Evolutionary conservation across 208 protist genomes (phyloP).

Genomic region (Wallacemonas collosoma): DNA sequence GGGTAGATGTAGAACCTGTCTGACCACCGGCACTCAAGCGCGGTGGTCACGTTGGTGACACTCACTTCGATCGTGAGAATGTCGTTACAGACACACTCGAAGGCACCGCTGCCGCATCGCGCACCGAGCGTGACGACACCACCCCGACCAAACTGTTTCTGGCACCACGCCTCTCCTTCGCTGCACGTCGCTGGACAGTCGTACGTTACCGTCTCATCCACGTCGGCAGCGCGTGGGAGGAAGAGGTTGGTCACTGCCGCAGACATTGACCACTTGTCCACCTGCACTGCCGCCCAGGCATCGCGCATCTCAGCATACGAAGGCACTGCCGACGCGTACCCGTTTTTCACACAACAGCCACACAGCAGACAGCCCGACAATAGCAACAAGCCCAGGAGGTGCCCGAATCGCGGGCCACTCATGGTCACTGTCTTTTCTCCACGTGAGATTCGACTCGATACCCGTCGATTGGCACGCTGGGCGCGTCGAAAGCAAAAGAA

Average conservation of each 20-base stretch:
- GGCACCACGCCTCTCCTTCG: constrained; percentile 37
- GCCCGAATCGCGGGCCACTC: too few species aligned
- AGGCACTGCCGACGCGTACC: neutral
- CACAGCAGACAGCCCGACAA: neutral
- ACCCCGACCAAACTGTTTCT: constrained; percentile 28
- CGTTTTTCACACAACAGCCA: neutral
- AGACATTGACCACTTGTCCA: constrained; percentile 9
- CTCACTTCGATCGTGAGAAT: constrained; percentile 18
- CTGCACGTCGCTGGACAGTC: constrained; percentile 15
- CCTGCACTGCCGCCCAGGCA: neutral
- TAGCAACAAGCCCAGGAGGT: neutral
- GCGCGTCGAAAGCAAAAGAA: neutral
- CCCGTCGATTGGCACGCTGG: too few species aligned
- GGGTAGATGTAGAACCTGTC: constrained; percentile 42
- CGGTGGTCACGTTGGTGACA: constrained; percentile 6
- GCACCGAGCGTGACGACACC: constrained; percentile 33
- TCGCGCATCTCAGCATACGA: neutral
- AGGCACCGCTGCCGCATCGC: constrained; percentile 18
- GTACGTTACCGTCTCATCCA: neutral
- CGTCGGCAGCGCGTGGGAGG: neutral
- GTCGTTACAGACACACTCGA: constrained; percentile 55
- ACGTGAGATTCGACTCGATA: neutral
- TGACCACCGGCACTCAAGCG: constrained; percentile 47
- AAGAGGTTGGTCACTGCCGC: neutral
- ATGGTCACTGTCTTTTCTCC: neutral